Percentiles rank a stretch among this genome's conserved stretches.
Evolutionary conservation across 345 rosid species (phyloP).

Genomic region (Brassica napus): DNA sequence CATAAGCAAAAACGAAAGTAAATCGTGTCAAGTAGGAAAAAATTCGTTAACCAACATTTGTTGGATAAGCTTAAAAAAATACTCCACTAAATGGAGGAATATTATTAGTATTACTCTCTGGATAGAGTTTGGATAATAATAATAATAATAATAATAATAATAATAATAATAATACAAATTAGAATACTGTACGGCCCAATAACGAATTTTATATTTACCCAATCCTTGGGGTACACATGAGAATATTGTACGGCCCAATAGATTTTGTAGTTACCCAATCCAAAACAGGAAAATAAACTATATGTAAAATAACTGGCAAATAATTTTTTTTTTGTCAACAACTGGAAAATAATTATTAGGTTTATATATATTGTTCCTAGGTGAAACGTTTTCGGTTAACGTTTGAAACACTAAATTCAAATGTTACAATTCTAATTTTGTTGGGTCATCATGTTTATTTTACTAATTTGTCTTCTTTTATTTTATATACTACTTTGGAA

Average conservation of each 20-base stretch:
- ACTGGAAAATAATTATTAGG: neutral
- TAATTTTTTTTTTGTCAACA: too few relatives aligned
- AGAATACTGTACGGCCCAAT: slow-evolving; percentile 10
- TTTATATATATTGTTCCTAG: neutral
- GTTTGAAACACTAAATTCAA: neutral
- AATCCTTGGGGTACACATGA: neutral
- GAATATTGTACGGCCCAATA: neutral
- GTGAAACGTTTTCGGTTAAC: neutral
- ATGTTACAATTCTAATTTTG: neutral
- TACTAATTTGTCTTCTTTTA: neutral
- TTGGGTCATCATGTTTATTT: neutral
- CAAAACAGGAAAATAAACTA: neutral
- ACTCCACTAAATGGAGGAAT: neutral
- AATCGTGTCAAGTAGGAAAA: neutral
- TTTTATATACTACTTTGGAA: neutral
- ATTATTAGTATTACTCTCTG: neutral
- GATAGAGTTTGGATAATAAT: neutral
- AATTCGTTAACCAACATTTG: neutral
- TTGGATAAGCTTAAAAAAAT: neutral
- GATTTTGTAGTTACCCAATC: neutral
- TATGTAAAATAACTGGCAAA: neutral
- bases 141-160: neutral
- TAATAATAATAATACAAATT: neutral
- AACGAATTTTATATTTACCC: neutral
- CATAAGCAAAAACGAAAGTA: too few relatives aligned